Percentiles rank a stretch among this genome's conserved stretches.
phyloP scores from a whole-genome alignment of 2,329 filamentous ascomycete genomes.

The Paraphaeosphaeria sporulosa region DNA sequence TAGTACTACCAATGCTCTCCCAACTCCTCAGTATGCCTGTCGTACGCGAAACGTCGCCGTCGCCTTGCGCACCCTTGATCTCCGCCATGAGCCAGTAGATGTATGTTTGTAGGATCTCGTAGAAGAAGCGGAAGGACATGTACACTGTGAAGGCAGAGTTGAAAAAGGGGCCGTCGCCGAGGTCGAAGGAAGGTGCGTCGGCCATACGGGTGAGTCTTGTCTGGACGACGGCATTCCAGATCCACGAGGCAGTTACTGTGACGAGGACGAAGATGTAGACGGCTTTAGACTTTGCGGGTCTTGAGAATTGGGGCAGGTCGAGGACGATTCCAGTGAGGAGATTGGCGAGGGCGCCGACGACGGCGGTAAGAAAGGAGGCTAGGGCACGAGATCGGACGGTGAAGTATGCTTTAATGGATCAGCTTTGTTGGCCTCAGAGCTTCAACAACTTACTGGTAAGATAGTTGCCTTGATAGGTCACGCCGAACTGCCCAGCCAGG shows the following conservation, averaged over 20 bases:
- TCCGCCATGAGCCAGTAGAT: constrained; percentile 18
- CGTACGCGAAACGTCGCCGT: constrained; percentile 17
- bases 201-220: constrained; percentile 9
- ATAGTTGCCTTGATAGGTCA: constrained; percentile 61
- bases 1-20: constrained; percentile 16
- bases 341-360: constrained; percentile 16
- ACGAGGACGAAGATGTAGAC: constrained; percentile 15
- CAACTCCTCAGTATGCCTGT: constrained; percentile 16
- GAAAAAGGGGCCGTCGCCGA: constrained; percentile 15
- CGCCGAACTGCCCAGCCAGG: constrained; percentile 61
- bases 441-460: constrained; percentile 58
- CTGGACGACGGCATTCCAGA: constrained; percentile 16
- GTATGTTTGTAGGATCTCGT: constrained; percentile 17
- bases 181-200: constrained; percentile 13
- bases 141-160: constrained; percentile 17
- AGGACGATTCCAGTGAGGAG: constrained; percentile 10
- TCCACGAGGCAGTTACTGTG: constrained; percentile 17
- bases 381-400: constrained; percentile 17
- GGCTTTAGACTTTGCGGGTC: constrained; percentile 11
- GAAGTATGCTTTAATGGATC: constrained; percentile 13
- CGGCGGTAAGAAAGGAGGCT: constrained; percentile 14
- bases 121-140: constrained; percentile 20
- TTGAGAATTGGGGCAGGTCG: constrained; percentile 13
- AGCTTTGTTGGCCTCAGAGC: not conserved
- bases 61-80: constrained; percentile 15